phyloP scores from a whole-genome alignment of 768 basidiomycete genomes.

The Tylopilus cervinicoccineus region DNA sequence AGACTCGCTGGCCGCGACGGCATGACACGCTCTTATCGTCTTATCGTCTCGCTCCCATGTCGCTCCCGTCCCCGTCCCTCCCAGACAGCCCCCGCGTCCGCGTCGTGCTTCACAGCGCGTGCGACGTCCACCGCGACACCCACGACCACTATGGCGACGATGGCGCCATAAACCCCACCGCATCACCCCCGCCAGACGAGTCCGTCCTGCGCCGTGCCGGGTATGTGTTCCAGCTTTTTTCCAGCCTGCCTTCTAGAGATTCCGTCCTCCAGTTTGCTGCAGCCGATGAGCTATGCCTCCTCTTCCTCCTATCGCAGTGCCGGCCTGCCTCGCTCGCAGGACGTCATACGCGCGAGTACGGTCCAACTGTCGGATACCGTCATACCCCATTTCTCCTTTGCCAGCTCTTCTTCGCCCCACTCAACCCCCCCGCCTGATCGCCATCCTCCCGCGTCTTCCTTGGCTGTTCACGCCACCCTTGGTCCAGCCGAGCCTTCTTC shows the following conservation, averaged over 20 bases:
- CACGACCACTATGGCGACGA: conserved; percentile 9
- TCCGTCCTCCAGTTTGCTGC: conserved; percentile 46
- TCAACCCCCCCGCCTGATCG: not conserved
- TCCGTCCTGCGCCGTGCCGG: conserved; percentile 50
- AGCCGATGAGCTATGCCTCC: conserved; percentile 46
- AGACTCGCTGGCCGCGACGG: not conserved
- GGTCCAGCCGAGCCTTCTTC: conserved; percentile 16
- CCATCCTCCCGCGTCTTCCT: not conserved
- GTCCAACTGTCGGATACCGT: conserved; percentile 56
- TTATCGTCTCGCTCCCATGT: conserved; percentile 7
- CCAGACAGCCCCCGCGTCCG: not conserved
- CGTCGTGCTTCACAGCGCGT: not conserved
- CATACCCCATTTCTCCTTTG: conserved; percentile 20
- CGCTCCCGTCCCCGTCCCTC: not conserved
- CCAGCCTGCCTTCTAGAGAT: not conserved
- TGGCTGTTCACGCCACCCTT: conserved; percentile 16
- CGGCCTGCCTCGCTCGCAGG: conserved; percentile 48
- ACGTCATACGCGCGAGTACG: conserved; percentile 62
- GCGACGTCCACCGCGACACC: not conserved
- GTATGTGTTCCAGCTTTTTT: conserved; percentile 34
- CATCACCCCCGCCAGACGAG: conserved; percentile 32
- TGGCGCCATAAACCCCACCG: conserved; percentile 10
- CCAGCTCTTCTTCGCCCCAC: conserved; percentile 1
- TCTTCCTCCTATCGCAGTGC: conserved; percentile 21
- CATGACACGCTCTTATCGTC: not conserved